Percentiles rank a stretch among this genome's conserved stretches.
Conservation (phyloP, 1,284 basidiomycete species). For the Moesziomyces parantarcticus region DNA sequence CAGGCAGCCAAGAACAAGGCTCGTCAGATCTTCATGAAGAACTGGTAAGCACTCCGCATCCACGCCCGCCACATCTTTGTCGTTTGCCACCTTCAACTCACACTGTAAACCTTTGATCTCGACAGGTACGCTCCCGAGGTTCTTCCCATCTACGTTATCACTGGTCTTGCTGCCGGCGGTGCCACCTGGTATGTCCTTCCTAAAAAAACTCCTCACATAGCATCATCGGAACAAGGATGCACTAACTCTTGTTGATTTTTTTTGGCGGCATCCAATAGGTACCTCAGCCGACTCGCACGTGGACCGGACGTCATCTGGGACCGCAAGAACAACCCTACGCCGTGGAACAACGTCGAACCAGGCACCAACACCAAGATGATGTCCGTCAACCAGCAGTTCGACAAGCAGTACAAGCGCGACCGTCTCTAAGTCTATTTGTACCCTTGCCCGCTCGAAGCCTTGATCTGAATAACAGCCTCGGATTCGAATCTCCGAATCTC, state of each 20-base stretch:
- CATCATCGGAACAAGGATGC: background rate
- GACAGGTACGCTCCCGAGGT: constrained; percentile 56
- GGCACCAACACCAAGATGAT: constrained; percentile 64
- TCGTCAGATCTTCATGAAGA: constrained; percentile 57
- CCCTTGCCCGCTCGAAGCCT: too few species aligned
- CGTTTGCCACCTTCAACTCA: background rate
- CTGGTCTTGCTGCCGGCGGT: constrained; percentile 57
- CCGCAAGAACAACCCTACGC: constrained; percentile 66
- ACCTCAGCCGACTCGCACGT: constrained; percentile 58
- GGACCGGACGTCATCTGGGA: constrained; percentile 66
- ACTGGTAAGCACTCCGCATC: too few species aligned
- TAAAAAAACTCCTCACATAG: too few species aligned
- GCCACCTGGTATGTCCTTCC: constrained; percentile 64
- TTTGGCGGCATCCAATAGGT: constrained; percentile 21
- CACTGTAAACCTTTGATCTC: too few species aligned
- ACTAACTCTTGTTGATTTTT: background rate
- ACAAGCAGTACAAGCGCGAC: constrained; percentile 63
- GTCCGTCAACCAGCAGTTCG: constrained; percentile 59
- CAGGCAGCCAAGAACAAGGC: constrained; percentile 55
- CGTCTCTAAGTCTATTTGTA: constrained; percentile 43
- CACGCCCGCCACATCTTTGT: too few species aligned
- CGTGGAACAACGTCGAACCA: constrained; percentile 63
- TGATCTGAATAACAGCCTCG: too few species aligned
- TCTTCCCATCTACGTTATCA: constrained; percentile 62
- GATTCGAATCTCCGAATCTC: too few species aligned